A percentile compares a stretch with the other conserved stretches of the same genome.
Conservation (phyloP, 139 green algal species). For the Coelastrella sp. region DNA sequence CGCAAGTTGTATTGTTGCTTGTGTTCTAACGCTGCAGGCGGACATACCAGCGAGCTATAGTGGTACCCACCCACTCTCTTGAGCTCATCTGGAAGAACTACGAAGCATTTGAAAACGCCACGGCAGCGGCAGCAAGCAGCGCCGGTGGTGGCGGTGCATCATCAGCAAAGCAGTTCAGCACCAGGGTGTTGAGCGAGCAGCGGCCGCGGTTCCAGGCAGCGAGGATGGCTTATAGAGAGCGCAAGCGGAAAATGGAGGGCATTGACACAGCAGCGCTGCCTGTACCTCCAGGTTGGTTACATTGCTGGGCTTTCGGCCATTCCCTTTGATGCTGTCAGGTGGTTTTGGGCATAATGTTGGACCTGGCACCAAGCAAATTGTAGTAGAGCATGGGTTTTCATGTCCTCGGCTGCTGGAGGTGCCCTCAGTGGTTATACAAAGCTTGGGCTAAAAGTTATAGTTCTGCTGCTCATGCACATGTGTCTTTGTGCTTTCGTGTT, state of each 20-base stretch:
- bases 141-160: background rate
- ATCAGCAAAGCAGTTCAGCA: constrained; percentile 50
- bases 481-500: background rate
- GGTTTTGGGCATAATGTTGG: no score
- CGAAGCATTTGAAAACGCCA: constrained; percentile 86
- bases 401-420: no score
- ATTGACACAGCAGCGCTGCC: constrained; percentile 70
- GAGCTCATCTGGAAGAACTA: constrained; percentile 92
- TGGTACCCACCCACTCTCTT: constrained; percentile 79
- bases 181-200: constrained; percentile 86
- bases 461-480: no score
- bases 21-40: no score
- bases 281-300: constrained; percentile 70
- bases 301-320: no score
- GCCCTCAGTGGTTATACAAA: no score
- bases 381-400: no score
- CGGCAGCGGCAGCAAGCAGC: background rate
- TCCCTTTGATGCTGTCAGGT: no score
- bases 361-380: no score
- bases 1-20: no score
- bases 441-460: no score
- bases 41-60: constrained; percentile 85
- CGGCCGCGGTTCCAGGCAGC: constrained; percentile 80
- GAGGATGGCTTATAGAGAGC: constrained; percentile 54
- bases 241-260: constrained; percentile 58